These are phyloP conservation scores for Noccaea caerulescens DNA, from an alignment of 345 rosid genomes.

Conservation along the genomic window DNA sequence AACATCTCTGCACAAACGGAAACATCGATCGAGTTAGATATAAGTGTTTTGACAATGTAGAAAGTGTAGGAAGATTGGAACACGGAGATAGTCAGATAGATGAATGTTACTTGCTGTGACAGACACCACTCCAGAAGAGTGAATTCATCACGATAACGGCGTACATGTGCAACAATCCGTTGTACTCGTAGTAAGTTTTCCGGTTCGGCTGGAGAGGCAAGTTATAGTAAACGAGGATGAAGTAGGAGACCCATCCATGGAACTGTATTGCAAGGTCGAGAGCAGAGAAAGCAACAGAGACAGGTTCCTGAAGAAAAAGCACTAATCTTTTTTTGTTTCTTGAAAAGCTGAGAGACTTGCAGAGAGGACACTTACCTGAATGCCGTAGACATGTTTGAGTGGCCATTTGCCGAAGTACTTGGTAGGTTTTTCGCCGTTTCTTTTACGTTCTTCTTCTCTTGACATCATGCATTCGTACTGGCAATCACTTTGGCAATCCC, in stretches of 20 bases:
- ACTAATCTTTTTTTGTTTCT: no score
- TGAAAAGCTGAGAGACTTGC: slow-evolving; percentile 1
- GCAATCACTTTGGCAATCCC: slow-evolving; percentile 83
- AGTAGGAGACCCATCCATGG: slow-evolving; percentile 90
- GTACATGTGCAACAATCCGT: slow-evolving; percentile 72
- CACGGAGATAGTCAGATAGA: neutral
- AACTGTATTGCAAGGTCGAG: slow-evolving; percentile 82
- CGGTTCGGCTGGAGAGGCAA: slow-evolving; percentile 66
- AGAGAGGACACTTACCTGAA: slow-evolving; percentile 55
- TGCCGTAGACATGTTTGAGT: slow-evolving; percentile 71
- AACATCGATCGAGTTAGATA: neutral
- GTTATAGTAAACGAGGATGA: slow-evolving; percentile 80
- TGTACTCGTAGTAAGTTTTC: slow-evolving; percentile 75
- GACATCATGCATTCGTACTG: slow-evolving; percentile 79
- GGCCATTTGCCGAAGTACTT: slow-evolving; percentile 96
- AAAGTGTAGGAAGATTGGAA: neutral
- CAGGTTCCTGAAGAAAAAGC: slow-evolving; percentile 82
- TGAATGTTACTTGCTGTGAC: slow-evolving; percentile 70
- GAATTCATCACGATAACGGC: slow-evolving; percentile 78
- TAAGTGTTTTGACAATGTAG: neutral
- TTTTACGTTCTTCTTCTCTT: slow-evolving; percentile 77
- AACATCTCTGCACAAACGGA: slow-evolving; percentile 53
- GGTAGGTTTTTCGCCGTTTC: slow-evolving; percentile 66
- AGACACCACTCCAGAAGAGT: slow-evolving; percentile 89
- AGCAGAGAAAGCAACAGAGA: slow-evolving; percentile 80